Evolutionary conservation across 768 basidiomycete genomes (phyloP), one percentile per base, ranked within the genome.

Genomic region (Tephrocybe sp.): DNA sequence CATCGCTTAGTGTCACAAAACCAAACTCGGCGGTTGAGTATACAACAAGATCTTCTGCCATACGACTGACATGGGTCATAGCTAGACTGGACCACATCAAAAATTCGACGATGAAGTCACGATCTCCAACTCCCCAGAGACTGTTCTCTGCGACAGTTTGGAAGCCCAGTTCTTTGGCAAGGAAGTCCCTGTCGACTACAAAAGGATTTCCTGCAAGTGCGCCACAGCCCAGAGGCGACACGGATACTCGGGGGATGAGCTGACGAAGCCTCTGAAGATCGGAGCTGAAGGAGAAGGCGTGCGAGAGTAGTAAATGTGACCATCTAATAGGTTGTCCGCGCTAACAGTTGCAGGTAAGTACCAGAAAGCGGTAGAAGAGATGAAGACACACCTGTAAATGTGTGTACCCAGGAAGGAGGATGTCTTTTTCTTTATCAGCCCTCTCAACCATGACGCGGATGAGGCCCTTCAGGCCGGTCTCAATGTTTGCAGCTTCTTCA

Each of bases 1-100:
- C 97, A 70, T 99, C 97, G 62, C 90, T 94, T 63, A 98, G 69
- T n/a, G 87, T 85, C 51, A 99, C 80, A 67, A 98, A 99, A 4
- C 94, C 94, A 65, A 99, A 99, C 69, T 99, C 97, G 43, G 93
- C 91, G 4, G 92, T 92, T 9, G 95, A 97, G 69, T 98, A 98
- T 50, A 99, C 80, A 69, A 99, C 90, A 62, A 99, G 69, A 67
- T 99, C 97, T 69, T 99, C 97, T 1, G 96, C 90, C 75, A 98
- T 78, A 50, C 93, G 85, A 67, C 92, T 95, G 69, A 98, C 78
- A 63, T 99, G 97, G 3, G 86, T 86, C 89, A 94, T 95, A 33
- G 88, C 79, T 68, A 98, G 72, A 62, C 88, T 93, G 9, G 87
- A 80, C 93, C 94, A 98, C 88, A 95, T 95, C 73, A 98, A 70